Evolutionary conservation across 2,329 filamentous ascomycete species (phyloP), one percentile per base, ranked within the genome.

Genomic region (Paraphoma sp.): DNA sequence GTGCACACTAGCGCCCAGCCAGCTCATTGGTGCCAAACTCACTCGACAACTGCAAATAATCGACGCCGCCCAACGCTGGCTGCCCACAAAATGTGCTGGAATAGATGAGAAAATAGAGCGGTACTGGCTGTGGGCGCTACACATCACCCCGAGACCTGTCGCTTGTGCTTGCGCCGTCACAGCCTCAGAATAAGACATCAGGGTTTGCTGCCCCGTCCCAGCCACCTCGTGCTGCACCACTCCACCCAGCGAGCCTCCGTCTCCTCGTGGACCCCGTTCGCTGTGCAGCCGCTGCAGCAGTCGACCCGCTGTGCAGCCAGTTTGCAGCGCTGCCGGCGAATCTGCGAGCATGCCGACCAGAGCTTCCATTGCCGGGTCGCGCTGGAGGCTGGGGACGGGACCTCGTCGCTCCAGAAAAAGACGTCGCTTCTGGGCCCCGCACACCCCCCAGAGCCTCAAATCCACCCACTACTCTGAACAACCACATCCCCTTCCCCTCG

Each of bases 301-400:
- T 14, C 29, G 28, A 40, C 48, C 31, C 38, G 41, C 17, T 54
- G 41, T 56, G 54, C 54, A 56, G 42, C 53, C 47, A 50, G 53
- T 55, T 55, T 55, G 53, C 53, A 55, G 53, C 47, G 12, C 43
- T 16, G 28, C 43, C 29, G 45, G 47, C 46, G 41, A 48, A 43
- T 49, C 17, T 29, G 28, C 45, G 28, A 28, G 36, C 28, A 41
- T 45, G 40, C 45, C 45, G 41, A 41, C 45, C 8, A 14, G 11
- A 40, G 46, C 33, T 18, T 18, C 30, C 38, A 31, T 31, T 14
- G 28, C 28, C n/a, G 36, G 10, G 36, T 41, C 5, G 12, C 36
- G 28, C 36, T 31, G 54, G 54, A 45, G 48, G 54, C 48, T 56
- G 53, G 53, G 53, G 43, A 49, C 8, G 53, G 53, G 43, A 49